Evolutionary conservation across 164 flowering plant species (phyloP).

Genomic region (Vitis vinifera): DNA sequence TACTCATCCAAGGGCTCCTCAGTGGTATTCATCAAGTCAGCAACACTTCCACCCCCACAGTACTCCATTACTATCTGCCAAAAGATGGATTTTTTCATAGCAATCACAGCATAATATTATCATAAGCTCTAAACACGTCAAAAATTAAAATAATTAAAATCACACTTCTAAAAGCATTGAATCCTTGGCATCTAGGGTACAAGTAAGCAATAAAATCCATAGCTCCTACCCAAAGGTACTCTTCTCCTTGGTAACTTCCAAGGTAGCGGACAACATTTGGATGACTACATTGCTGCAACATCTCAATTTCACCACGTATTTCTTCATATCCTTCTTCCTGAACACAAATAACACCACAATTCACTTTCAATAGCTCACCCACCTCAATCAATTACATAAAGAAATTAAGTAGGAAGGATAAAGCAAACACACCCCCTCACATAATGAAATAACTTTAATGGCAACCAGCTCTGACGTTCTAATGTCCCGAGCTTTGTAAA

Average conservation of each 20-base stretch:
- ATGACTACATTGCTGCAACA: slow-evolving; percentile 98
- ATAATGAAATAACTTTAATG: slow-evolving; percentile 89
- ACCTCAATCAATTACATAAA: slow-evolving; percentile 5
- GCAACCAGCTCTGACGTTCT: slow-evolving; percentile 96
- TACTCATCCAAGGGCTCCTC: slow-evolving; percentile 91
- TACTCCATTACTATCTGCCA: slow-evolving; percentile 99
- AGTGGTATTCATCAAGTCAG: slow-evolving; percentile 89
- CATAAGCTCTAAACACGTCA: background rate
- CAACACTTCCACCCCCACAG: slow-evolving; percentile 99
- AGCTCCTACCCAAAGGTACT: slow-evolving; percentile 84
- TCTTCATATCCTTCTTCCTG: slow-evolving; percentile 99
- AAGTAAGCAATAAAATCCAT: too few species aligned
- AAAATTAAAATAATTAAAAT: background rate
- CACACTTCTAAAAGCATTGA: background rate
- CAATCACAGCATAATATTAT: background rate
- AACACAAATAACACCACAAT: background rate
- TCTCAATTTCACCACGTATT: slow-evolving; percentile 98
- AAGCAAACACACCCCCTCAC: slow-evolving; percentile 73
- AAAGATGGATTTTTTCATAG: slow-evolving; percentile 10
- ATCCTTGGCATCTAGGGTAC: too few species aligned
- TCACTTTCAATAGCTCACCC: slow-evolving; percentile 5
- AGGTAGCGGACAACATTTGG: slow-evolving; percentile 99
- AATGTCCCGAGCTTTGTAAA: slow-evolving; percentile 92
- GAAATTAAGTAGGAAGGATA: background rate
- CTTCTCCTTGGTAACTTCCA: slow-evolving; percentile 99